phyloP scores from a whole-genome alignment of 179 eudicot species.

The Spinacia oleracea region DNA sequence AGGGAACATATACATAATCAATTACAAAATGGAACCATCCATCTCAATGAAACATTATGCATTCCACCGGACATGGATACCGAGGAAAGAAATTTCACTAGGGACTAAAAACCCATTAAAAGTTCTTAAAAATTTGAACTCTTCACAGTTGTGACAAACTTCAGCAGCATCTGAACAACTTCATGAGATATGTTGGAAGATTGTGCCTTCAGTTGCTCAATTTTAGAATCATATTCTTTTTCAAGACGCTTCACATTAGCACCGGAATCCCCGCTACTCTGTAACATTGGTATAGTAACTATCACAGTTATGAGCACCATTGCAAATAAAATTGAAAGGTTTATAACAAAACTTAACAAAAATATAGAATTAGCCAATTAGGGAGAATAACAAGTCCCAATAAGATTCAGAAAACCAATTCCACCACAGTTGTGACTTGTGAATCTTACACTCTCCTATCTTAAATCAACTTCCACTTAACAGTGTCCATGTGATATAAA shows the following conservation, averaged over 20 bases:
- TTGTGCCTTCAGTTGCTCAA: conserved; percentile 61
- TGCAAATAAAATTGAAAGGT: background rate
- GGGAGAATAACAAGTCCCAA: too few species aligned
- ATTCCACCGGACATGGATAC: background rate
- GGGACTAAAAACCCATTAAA: conserved; percentile 1
- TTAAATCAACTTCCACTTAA: too few species aligned
- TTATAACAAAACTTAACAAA: background rate
- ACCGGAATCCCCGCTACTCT: conserved; percentile 96
- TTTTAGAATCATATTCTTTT: conserved; percentile 68
- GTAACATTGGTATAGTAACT: conserved; percentile 18
- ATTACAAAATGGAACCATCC: conserved; percentile 30
- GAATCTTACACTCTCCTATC: too few species aligned
- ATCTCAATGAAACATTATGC: conserved; percentile 16
- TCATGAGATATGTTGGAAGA: conserved; percentile 71
- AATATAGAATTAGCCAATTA: background rate
- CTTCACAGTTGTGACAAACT: conserved; percentile 71
- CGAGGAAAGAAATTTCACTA: conserved; percentile 12
- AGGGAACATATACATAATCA: conserved; percentile 17
- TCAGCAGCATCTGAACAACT: conserved; percentile 80
- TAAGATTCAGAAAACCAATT: too few species aligned
- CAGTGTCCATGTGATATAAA: background rate
- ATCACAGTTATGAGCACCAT: background rate
- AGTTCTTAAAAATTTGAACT: conserved; percentile 34
- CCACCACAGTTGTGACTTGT: too few species aligned
- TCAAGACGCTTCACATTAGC: conserved; percentile 96